A percentile compares a stretch with the other conserved stretches of the same genome.
Evolutionary conservation across 192 early-diverging fungal genomes (phyloP).

Genomic region (Coemansia biformis): DNA sequence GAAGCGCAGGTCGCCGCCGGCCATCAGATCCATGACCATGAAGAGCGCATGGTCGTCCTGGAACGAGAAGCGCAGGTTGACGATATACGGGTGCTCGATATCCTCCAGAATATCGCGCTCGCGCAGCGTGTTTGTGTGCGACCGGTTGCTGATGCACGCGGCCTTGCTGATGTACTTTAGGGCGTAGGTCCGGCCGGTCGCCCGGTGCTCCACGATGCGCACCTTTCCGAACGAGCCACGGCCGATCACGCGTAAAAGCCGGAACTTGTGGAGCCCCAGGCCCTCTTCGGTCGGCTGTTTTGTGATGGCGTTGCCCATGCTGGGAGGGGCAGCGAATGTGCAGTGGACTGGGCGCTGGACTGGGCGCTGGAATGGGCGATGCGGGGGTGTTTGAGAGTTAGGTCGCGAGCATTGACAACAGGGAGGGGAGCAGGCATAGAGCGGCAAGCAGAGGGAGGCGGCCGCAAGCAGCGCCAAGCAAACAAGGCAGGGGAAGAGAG

Average conservation of each 20-base stretch:
- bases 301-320: conserved; percentile 43
- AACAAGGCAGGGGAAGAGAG: too few species aligned
- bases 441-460: too few species aligned
- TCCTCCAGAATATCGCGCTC: conserved; percentile 85
- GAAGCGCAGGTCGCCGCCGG: conserved; percentile 90
- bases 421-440: too few species aligned
- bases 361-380: too few species aligned
- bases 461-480: too few species aligned
- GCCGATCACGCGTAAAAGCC: conserved; percentile 82
- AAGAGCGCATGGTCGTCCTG: conserved; percentile 92
- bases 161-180: conserved; percentile 96
- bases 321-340: too few species aligned
- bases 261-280: conserved; percentile 74
- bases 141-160: conserved; percentile 81
- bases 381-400: too few species aligned
- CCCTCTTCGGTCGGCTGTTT: conserved; percentile 39
- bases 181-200: conserved; percentile 74
- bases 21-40: conserved; percentile 92
- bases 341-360: too few species aligned
- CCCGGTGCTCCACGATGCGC: conserved; percentile 86
- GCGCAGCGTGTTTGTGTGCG: conserved; percentile 84
- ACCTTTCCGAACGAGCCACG: conserved; percentile 97
- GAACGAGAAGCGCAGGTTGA: conserved; percentile 91
- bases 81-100: conserved; percentile 77
- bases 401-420: too few species aligned